Conservation (phyloP, 768 basidiomycete species). For the Boletus tylopilopsis region DNA sequence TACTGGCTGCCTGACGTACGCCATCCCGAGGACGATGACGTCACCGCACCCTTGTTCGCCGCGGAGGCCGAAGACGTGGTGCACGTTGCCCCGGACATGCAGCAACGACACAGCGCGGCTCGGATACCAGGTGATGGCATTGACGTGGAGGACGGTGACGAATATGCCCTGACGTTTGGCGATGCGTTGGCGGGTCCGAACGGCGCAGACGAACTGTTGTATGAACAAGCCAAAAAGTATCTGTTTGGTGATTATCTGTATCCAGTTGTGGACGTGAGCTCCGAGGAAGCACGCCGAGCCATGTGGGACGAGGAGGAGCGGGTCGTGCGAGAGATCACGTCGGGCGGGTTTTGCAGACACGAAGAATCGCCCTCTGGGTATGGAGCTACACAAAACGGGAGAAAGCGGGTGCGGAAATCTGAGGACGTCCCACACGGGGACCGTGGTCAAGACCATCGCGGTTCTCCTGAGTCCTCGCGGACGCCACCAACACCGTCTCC, state of each 20-base stretch:
- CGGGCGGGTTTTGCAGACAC: conserved; percentile 4
- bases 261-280: conserved; percentile 84
- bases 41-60: conserved; percentile 71
- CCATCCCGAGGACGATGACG: conserved; percentile 40
- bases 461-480: neutral
- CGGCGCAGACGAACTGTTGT: conserved; percentile 72
- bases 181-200: conserved; percentile 44
- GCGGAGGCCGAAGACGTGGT: conserved; percentile 61
- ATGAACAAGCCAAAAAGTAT: conserved; percentile 68
- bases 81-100: conserved; percentile 58
- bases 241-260: conserved; percentile 92
- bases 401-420: conserved; percentile 2
- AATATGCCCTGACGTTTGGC: conserved; percentile 29
- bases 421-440: conserved; percentile 6
- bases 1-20: conserved; percentile 87
- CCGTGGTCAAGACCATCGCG: neutral
- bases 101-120: conserved; percentile 20
- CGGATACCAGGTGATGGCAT: conserved; percentile 23
- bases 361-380: conserved; percentile 12
- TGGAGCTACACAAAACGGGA: conserved; percentile 25
- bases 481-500: conserved; percentile 9
- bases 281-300: conserved; percentile 35
- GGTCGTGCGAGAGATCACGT: conserved; percentile 25
- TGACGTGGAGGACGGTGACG: conserved; percentile 35
- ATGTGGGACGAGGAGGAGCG: conserved; percentile 31